phyloP scores from a whole-genome alignment of 345 rosid genomes.

The Lumnitzera littorea region DNA sequence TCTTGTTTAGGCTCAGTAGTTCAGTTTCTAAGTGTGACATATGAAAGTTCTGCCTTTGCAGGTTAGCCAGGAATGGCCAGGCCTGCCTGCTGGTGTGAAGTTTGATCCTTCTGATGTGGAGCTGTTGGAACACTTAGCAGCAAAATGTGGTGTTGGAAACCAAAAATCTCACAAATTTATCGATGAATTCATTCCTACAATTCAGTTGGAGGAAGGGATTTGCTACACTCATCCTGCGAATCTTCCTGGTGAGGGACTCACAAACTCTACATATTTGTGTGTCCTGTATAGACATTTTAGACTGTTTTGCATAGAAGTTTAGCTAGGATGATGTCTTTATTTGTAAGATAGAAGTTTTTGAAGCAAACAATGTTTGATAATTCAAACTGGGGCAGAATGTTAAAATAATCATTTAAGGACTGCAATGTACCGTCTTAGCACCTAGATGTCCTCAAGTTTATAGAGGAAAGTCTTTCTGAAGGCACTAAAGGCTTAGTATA shows the following conservation, averaged over 20 bases:
- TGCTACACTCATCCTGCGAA: slow-evolving; percentile 87
- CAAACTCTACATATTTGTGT: too few species aligned
- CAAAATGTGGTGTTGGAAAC: slow-evolving; percentile 60
- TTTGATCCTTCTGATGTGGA: slow-evolving; percentile 87
- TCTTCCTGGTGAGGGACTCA: slow-evolving; percentile 58
- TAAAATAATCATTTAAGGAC: too few species aligned
- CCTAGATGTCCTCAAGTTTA: too few species aligned
- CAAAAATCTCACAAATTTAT: slow-evolving; percentile 44
- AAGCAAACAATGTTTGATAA: background rate
- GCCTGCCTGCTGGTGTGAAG: slow-evolving; percentile 87
- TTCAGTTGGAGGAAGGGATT: slow-evolving; percentile 38
- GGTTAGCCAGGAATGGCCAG: slow-evolving; percentile 76
- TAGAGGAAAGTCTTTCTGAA: too few species aligned
- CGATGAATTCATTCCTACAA: slow-evolving; percentile 41
- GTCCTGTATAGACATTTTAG: background rate
- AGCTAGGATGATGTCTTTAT: too few species aligned
- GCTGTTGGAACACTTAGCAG: slow-evolving; percentile 63
- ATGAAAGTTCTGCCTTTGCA: slow-evolving; percentile 14
- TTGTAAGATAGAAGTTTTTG: background rate
- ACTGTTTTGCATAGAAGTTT: background rate
- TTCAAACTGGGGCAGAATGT: too few species aligned
- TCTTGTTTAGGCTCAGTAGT: too few species aligned
- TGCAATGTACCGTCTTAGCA: too few species aligned
- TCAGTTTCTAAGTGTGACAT: too few species aligned
- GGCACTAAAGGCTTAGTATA: too few species aligned